phyloP scores from a whole-genome alignment of 2,329 filamentous ascomycete genomes.

The Botrytis squamosa region DNA sequence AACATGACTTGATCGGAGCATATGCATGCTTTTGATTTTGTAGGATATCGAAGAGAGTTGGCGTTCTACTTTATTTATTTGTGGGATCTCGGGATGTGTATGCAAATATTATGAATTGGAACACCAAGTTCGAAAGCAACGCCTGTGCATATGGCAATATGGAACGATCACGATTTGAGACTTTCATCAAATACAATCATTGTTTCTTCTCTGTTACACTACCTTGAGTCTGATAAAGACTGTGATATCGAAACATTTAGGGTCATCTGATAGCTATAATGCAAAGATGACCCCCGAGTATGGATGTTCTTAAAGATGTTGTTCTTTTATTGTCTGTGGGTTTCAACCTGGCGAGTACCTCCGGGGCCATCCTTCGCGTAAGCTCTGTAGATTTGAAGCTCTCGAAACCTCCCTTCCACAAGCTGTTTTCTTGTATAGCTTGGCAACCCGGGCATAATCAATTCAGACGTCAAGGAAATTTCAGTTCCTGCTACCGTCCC shows the following conservation, averaged over 20 bases:
- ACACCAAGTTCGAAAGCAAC: neutral
- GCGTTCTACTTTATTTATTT: neutral
- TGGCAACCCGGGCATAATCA: neutral
- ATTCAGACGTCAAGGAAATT: neutral
- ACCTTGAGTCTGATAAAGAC: neutral
- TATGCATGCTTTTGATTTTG: neutral
- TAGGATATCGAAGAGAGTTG: neutral
- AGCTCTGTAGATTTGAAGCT: neutral
- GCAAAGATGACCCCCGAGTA: neutral
- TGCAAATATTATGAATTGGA: neutral
- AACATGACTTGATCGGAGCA: neutral
- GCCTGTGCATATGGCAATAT: neutral
- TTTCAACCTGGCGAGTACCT: neutral
- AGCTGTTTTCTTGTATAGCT: neutral
- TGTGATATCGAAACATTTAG: neutral
- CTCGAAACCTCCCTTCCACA: neutral
- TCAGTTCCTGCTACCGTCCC: neutral
- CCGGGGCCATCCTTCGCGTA: neutral
- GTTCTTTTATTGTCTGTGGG: neutral
- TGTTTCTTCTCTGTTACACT: neutral
- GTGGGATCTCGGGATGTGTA: neutral
- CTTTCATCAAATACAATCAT: neutral
- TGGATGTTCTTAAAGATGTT: neutral
- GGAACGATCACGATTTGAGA: neutral
- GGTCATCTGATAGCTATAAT: neutral